Base-by-base conservation (phyloP, 331 rosid species). In the Pyrus hybrid region DNA sequence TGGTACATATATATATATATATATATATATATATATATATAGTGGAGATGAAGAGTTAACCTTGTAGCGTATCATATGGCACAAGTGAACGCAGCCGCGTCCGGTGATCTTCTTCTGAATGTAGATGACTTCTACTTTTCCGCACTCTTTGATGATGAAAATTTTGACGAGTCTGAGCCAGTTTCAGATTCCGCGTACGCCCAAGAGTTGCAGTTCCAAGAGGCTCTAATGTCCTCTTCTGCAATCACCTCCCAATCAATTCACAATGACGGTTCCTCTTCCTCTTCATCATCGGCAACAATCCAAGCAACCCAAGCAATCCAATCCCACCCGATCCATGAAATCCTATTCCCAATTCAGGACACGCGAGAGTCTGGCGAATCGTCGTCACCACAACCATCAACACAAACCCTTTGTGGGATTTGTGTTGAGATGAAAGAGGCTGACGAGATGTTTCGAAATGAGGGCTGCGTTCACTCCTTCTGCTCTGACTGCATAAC, bases 401-500 rank as follows among this genome's bases (percentile, higher is more conserved):
- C 49, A 43, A 10, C 80, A 5, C 65, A 63, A 11, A 30, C 28
- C 62, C 33, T 81, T 6, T 91, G 97, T 63, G 91, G 84, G 57
- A 91, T 91, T 58, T 91, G 97, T 20, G 75, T 75, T 6, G 97
- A 91, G 13, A 68, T 33, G 8, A 89, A 79, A 63, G 43, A 8
- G 32, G 5, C 1, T 8, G 74, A 70, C 1, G 66, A 88, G 32
- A 91, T 86, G 89, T 82, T 89, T 67, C 56, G 6, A 53, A 85
- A 51, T 13, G 47, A 77, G 13, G 11, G 18, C 9, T 89, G 97
- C 22, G 29, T 17, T 3, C 93, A 87, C 76, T 86, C 93, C 0
- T 91, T 85, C 62, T 91, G 97, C 82, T 63, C 79, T 5, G 90
- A 89, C 1, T 91, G 97, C 56, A 72, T 86, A 5, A 33, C 62